phyloP scores from a whole-genome alignment of 306 rosid species.

The Castanea mollissima region DNA sequence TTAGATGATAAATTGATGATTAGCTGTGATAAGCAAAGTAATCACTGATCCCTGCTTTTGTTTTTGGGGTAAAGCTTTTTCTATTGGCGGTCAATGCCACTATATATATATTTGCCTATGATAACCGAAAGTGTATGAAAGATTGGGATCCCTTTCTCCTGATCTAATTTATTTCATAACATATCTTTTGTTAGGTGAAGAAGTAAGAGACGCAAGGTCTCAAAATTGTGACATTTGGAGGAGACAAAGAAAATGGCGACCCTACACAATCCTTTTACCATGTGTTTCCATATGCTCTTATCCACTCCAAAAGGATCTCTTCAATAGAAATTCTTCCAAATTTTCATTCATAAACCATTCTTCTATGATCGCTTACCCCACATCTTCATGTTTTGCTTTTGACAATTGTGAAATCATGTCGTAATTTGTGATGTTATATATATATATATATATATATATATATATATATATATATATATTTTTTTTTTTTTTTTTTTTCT shows the following conservation, averaged over 20 bases:
- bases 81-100: no score
- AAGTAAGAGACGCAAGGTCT: background rate
- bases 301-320: background rate
- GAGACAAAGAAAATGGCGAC: conserved; percentile 8
- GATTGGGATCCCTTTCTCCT: background rate
- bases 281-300: conserved; percentile 7
- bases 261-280: conserved; percentile 23
- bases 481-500: no score
- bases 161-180: background rate
- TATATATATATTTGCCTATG: no score
- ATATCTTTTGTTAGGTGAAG: conserved; percentile 11
- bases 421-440: no score
- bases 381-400: no score
- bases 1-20: no score
- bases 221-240: background rate
- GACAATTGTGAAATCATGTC: no score
- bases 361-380: no score
- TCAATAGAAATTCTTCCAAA: background rate
- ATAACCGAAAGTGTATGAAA: no score
- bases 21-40: no score
- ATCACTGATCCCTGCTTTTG: background rate
- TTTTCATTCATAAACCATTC: background rate
- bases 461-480: no score
- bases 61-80: background rate
- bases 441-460: no score